Evolutionary conservation across 495 filamentous ascomycete genomes (phyloP).

Genomic region (Penicillium manginii): DNA sequence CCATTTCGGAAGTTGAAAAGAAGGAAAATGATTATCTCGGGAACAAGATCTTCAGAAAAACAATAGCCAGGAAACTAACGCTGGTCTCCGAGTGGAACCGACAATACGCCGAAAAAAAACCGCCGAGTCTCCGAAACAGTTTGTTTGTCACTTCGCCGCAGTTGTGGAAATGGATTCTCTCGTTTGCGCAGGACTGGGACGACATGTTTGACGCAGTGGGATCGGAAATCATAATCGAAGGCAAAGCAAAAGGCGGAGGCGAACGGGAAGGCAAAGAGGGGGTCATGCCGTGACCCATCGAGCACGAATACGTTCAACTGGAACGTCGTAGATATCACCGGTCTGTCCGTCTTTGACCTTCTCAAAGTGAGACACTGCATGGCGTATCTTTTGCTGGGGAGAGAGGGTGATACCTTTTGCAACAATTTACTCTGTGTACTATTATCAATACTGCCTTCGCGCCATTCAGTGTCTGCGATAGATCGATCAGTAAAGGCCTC

Average conservation of each 20-base stretch:
- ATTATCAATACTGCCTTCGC: not conserved
- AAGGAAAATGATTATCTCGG: slow-evolving; percentile 28
- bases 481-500: not conserved
- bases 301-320: slow-evolving; percentile 3
- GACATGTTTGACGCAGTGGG: not conserved
- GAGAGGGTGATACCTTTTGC: not conserved
- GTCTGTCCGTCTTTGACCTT: slow-evolving; percentile 1
- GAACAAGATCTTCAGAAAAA: slow-evolving; percentile 19
- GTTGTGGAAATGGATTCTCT: slow-evolving; percentile 28
- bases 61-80: slow-evolving; percentile 33
- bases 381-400: not conserved
- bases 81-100: slow-evolving; percentile 30
- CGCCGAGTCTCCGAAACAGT: slow-evolving; percentile 23
- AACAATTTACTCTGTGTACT: not conserved
- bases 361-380: not conserved
- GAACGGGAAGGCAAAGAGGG: too few species aligned
- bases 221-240: too few species aligned
- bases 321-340: not conserved
- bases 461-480: not conserved
- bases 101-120: slow-evolving; percentile 18
- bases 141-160: slow-evolving; percentile 29
- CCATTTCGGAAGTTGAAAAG: slow-evolving; percentile 22
- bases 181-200: slow-evolving; percentile 22
- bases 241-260: too few species aligned
- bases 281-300: slow-evolving; percentile 8